These are phyloP conservation scores for Pseudonectria foliicola DNA, from an alignment of 2,329 filamentous ascomycete species.

Conservation along the genomic window DNA sequence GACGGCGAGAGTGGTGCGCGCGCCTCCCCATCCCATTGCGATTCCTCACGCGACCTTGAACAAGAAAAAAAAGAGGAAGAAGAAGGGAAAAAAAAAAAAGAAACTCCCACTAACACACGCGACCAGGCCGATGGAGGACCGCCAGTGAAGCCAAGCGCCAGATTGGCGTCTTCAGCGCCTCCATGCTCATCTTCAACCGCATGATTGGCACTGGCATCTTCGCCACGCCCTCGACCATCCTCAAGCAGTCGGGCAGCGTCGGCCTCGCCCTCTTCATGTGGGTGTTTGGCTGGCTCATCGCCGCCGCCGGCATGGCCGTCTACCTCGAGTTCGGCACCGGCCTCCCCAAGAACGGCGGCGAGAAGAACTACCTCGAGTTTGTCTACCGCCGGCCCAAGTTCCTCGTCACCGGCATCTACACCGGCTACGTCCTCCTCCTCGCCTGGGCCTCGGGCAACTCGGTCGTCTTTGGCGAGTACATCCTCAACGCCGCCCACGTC, in stretches of 20 bases:
- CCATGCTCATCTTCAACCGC: constrained; percentile 57
- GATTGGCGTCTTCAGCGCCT: constrained; percentile 48
- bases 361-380: constrained; percentile 62
- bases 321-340: constrained; percentile 61
- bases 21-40: background rate
- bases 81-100: constrained; percentile 1
- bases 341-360: constrained; percentile 56
- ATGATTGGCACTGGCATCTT: constrained; percentile 64
- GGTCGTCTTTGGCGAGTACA: constrained; percentile 64
- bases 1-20: constrained; percentile 18
- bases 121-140: constrained; percentile 25
- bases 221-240: constrained; percentile 52
- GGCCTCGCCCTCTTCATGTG: constrained; percentile 57
- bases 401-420: constrained; percentile 53
- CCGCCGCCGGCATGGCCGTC: constrained; percentile 54
- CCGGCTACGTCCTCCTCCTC: constrained; percentile 55
- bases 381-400: constrained; percentile 55
- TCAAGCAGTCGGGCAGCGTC: constrained; percentile 51
- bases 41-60: too few species aligned
- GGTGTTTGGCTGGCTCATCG: constrained; percentile 55
- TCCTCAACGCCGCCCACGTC: constrained; percentile 56
- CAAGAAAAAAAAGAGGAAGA: too few species aligned
- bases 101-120: constrained; percentile 1
- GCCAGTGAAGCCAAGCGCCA: constrained; percentile 44
- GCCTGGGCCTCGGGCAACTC: constrained; percentile 62